These are phyloP conservation scores for Mortierella sp. DNA, from an alignment of 371 early-diverging fungal genomes.

Conservation along the genomic window DNA sequence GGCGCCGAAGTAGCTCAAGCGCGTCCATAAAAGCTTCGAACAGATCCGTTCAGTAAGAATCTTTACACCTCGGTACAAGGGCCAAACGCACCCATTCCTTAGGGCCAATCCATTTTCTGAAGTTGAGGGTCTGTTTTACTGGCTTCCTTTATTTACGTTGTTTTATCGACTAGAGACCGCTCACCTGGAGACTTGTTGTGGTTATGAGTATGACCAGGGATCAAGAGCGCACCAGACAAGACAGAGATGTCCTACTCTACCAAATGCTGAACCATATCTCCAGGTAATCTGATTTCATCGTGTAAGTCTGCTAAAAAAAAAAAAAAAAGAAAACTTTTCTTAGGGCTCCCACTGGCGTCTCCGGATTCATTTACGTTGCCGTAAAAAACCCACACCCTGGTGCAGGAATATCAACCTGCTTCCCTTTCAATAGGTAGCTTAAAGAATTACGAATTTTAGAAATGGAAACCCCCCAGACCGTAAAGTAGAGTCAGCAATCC, in stretches of 20 bases:
- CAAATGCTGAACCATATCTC: constrained; percentile 62
- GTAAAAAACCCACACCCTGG: constrained; percentile 64
- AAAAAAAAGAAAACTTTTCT: constrained; percentile 73
- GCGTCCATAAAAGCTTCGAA: constrained; percentile 40
- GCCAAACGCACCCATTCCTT: constrained; percentile 66
- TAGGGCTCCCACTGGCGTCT: constrained; percentile 65
- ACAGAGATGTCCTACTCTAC: constrained; percentile 53
- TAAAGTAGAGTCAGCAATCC: too few relatives aligned
- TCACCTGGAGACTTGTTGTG: constrained; percentile 71
- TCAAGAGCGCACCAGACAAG: constrained; percentile 67
- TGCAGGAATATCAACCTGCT: constrained; percentile 74
- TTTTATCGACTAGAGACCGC: constrained; percentile 77
- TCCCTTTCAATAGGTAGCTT: constrained; percentile 70
- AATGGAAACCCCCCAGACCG: too few relatives aligned
- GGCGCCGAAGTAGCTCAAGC: constrained; percentile 57
- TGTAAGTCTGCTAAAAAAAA: constrained; percentile 65
- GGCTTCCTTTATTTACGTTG: constrained; percentile 76
- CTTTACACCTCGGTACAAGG: constrained; percentile 56
- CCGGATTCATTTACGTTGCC: constrained; percentile 67
- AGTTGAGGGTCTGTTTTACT: constrained; percentile 78
- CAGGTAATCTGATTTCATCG: constrained; percentile 67
- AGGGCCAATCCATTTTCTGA: constrained; percentile 73
- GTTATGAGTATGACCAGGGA: constrained; percentile 72
- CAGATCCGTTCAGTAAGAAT: constrained; percentile 41
- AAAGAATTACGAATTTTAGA: constrained; percentile 49